These are phyloP conservation scores for Rhipidocladum racemiflorum DNA, from an alignment of 176 grass and related monocot species.

Conservation along the genomic window DNA sequence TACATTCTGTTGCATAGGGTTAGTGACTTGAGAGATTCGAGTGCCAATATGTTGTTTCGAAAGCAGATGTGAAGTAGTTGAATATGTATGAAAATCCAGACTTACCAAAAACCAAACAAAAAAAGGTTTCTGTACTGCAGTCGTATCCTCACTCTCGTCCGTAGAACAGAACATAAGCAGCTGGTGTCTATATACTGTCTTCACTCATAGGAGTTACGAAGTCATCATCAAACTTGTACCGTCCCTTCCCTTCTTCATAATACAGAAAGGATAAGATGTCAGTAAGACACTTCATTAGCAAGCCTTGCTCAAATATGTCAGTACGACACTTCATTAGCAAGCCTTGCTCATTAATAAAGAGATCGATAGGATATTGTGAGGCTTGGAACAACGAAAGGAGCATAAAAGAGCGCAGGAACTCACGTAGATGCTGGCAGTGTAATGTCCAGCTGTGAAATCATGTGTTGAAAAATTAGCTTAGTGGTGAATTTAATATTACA, in stretches of 20 bases:
- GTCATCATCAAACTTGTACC: constrained; percentile 93
- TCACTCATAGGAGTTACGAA: constrained; percentile 58
- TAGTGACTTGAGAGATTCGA: constrained; percentile 46
- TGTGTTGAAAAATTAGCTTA: too few relatives aligned
- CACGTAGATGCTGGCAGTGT: constrained; percentile 77
- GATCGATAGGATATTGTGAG: background rate
- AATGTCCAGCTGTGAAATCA: too few relatives aligned
- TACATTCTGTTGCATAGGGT: constrained; percentile 40
- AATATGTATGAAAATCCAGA: background rate
- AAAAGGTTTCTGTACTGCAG: background rate
- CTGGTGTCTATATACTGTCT: constrained; percentile 70
- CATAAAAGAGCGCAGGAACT: constrained; percentile 38
- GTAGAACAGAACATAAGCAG: constrained; percentile 92
- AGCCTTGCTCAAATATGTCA: background rate
- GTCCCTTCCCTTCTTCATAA: constrained; percentile 65
- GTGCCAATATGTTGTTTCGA: constrained; percentile 15
- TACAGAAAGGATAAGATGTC: constrained; percentile 40
- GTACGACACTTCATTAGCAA: background rate
- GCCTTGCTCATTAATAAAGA: background rate
- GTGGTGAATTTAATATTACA: too few relatives aligned
- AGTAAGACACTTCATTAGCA: constrained; percentile 10
- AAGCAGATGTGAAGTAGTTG: constrained; percentile 2
- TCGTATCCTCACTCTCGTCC: constrained; percentile 41
- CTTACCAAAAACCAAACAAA: background rate
- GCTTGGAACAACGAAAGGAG: background rate